Base-by-base conservation (phyloP, 164 flowering plant genomes). In the Dillenia suffruticosa region DNA sequence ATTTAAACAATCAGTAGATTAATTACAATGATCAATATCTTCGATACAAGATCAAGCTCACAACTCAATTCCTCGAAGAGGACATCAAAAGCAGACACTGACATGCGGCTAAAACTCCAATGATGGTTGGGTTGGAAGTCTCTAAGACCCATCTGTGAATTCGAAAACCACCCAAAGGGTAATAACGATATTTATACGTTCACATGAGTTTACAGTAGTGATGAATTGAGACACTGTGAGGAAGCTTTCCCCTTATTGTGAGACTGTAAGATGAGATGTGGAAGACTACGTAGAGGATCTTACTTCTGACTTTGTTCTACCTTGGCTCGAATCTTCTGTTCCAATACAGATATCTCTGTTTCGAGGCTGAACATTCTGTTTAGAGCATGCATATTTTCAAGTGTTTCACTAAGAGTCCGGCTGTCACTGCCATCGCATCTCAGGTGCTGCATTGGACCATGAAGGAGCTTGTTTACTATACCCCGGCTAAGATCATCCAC, bases 381-480 rank as follows among this genome's bases (percentile, higher is more conserved):
- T 13, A 93, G 84, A 24, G 96, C 91, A 65, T 89, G 89, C 99
- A 94, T 94, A 54, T 91, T 91, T 77, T 89, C 93, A n/a, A 94
- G 89, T 26, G 92, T 89, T 70, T 94, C 96, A 48, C 54, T 80
- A 63, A 90, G 72, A 32, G 90, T 86, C n/a, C 93, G 77, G 71
- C 86, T 77, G 45, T 93, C 98, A 70, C 85, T 84, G 19, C 89
- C 96, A 68, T 93, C 97, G 66, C 97, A 94, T 72, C 96, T 87
- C 73, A 94, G 67, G 66, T 88, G 96, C 70, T 94, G 97, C 97
- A 94, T 91, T 2, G 99, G 97, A 24, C 97, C 99, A 54, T 91
- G 96, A 49, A 94, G 90, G 22, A 94, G 82, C 82, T 91, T 94
- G 78, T 94, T 94, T 62, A 88, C 86, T 16, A 94, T 87, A 22